These are phyloP conservation scores for Podaxis sp. DNA, from an alignment of 768 basidiomycete species.

Conservation along the genomic window DNA sequence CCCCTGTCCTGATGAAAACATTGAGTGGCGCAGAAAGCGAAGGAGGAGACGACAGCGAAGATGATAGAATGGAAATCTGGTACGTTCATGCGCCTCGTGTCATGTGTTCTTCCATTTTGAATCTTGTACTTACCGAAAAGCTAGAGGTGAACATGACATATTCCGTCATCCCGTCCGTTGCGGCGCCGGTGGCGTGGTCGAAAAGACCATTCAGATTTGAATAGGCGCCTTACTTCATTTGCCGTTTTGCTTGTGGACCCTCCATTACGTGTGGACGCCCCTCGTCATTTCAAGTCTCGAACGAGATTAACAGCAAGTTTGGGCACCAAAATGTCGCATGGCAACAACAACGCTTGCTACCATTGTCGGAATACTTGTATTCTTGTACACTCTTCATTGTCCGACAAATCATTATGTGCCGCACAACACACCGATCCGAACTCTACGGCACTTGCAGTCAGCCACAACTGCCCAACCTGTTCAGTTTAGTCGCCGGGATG, in stretches of 20 bases:
- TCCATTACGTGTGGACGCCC: background rate
- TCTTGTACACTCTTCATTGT: too few species aligned
- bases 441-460: background rate
- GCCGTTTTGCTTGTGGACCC: background rate
- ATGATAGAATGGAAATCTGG: slow-evolving; percentile 42
- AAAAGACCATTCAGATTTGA: background rate
- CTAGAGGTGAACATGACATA: background rate
- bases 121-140: background rate
- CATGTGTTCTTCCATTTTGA: background rate
- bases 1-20: background rate
- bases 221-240: background rate
- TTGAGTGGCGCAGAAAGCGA: slow-evolving; percentile 7
- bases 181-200: background rate
- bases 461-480: background rate
- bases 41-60: slow-evolving; percentile 23
- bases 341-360: too few species aligned
- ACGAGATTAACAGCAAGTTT: too few species aligned
- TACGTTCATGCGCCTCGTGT: background rate
- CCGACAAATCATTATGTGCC: too few species aligned
- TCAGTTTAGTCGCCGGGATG: background rate
- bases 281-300: too few species aligned
- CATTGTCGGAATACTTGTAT: too few species aligned
- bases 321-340: too few species aligned
- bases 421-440: background rate
- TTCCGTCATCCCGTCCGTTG: background rate